phyloP scores from a whole-genome alignment of 495 filamentous ascomycete genomes.

The Penicillium canescens region DNA sequence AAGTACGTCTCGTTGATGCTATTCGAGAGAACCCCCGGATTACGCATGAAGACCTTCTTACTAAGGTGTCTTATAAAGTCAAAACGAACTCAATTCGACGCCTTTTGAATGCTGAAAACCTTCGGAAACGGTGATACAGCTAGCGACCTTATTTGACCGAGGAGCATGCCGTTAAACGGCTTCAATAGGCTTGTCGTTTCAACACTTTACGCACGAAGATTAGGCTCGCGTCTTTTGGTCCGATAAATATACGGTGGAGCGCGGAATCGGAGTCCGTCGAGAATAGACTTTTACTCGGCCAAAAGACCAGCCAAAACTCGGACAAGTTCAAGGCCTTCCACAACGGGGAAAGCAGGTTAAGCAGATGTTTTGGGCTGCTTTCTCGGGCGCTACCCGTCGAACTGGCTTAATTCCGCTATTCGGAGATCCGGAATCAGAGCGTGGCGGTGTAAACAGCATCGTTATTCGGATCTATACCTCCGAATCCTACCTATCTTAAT shows the following conservation, averaged over 20 bases:
- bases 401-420: constrained; percentile 6
- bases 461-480: constrained; percentile 5
- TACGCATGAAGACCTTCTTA: constrained; percentile 11
- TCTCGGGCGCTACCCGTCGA: constrained; percentile 8
- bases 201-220: not conserved
- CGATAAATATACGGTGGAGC: constrained; percentile 8
- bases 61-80: constrained; percentile 8
- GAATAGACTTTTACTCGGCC: constrained; percentile 3
- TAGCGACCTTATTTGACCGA: not conserved
- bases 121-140: constrained; percentile 4
- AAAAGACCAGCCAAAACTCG: not conserved
- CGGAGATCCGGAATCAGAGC: not conserved
- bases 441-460: not conserved
- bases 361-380: constrained; percentile 15
- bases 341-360: constrained; percentile 4
- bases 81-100: constrained; percentile 7
- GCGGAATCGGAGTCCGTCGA: not conserved
- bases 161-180: not conserved
- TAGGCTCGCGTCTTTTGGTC: constrained; percentile 5
- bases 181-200: not conserved
- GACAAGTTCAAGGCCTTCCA: not conserved
- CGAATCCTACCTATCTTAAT: constrained; percentile 5
- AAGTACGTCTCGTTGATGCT: constrained; percentile 1
- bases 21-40: constrained; percentile 9
- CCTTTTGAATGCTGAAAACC: constrained; percentile 2